Conservation (phyloP, 1,139 yeast species). For the Suhomyces bribrorum region DNA sequence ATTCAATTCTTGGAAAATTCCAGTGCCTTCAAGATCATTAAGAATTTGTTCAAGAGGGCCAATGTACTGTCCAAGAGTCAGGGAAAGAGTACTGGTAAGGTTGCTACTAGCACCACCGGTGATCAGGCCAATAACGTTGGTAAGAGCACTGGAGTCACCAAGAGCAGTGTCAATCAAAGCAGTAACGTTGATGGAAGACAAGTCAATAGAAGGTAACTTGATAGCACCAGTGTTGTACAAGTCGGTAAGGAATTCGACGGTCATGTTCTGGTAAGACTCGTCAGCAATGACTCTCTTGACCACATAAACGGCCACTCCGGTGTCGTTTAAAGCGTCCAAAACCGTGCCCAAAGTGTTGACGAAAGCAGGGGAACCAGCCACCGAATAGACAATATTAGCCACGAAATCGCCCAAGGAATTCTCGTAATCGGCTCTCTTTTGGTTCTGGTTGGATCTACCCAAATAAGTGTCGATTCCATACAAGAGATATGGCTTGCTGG, state of each 20-base stretch:
- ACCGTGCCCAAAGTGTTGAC: conserved; percentile 28
- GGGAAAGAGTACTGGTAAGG: conserved; percentile 11
- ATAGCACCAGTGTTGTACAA: conserved; percentile 30
- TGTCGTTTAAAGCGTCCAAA: conserved; percentile 43
- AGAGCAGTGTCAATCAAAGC: conserved; percentile 27
- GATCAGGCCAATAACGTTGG: conserved; percentile 25
- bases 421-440: conserved; percentile 24
- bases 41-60: conserved; percentile 35
- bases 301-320: conserved; percentile 43
- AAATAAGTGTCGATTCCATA: conserved; percentile 29
- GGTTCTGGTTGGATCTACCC: conserved; percentile 13
- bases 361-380: conserved; percentile 34
- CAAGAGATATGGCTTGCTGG: conserved; percentile 31
- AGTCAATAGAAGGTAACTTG: conserved; percentile 23
- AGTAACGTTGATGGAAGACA: conserved; percentile 28
- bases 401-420: conserved; percentile 32
- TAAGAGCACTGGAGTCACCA: conserved; percentile 27
- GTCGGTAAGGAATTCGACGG: conserved; percentile 31
- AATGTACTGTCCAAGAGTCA: conserved; percentile 30
- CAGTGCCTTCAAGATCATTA: conserved; percentile 38
- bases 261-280: conserved; percentile 41
- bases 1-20: conserved; percentile 44
- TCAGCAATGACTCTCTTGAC: conserved; percentile 39
- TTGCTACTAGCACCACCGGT: conserved; percentile 23
- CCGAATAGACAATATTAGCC: conserved; percentile 31